Evolutionary conservation across 2,329 filamentous ascomycete genomes (phyloP).

Genomic region (Pestalotiopsis sp.): DNA sequence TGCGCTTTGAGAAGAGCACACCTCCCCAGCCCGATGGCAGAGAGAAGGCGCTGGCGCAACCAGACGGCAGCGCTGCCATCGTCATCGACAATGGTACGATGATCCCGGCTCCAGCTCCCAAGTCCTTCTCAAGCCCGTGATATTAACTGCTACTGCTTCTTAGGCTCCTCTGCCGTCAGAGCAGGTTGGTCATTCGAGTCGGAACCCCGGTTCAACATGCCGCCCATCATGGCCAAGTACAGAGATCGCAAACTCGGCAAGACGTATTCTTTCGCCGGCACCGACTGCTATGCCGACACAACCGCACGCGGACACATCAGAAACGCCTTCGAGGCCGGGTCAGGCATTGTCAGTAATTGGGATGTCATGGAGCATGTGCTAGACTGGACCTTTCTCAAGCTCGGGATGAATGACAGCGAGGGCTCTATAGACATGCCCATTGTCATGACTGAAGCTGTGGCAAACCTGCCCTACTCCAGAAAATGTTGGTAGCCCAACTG

Average conservation of each 20-base stretch:
- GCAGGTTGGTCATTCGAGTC: conserved; percentile 95
- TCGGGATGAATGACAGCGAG: conserved; percentile 78
- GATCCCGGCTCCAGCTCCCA: not conserved
- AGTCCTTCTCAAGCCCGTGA: conserved; percentile 14
- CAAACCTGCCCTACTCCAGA: conserved; percentile 85
- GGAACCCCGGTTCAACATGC: conserved; percentile 76
- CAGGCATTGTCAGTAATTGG: conserved; percentile 94
- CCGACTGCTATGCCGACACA: conserved; percentile 92
- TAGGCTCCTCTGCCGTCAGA: conserved; percentile 85
- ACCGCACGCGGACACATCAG: conserved; percentile 89
- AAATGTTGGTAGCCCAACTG: conserved; percentile 66
- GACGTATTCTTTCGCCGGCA: conserved; percentile 89
- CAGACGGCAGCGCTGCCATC: conserved; percentile 70
- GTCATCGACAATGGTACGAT: conserved; percentile 93
- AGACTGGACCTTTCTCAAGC: conserved; percentile 92
- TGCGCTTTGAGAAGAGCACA: conserved; percentile 59
- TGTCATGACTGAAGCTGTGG: conserved; percentile 94
- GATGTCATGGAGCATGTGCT: conserved; percentile 94
- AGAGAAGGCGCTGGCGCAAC: conserved; percentile 61
- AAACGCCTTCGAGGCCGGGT: conserved; percentile 87
- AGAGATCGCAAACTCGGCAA: conserved; percentile 91
- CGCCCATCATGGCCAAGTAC: conserved; percentile 93
- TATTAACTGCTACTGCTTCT: conserved; percentile 16
- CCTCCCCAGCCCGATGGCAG: conserved; percentile 68
- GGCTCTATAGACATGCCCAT: conserved; percentile 82